These are phyloP conservation scores for Moricandia arvensis DNA, from an alignment of 345 rosid genomes.

Conservation along the genomic window DNA sequence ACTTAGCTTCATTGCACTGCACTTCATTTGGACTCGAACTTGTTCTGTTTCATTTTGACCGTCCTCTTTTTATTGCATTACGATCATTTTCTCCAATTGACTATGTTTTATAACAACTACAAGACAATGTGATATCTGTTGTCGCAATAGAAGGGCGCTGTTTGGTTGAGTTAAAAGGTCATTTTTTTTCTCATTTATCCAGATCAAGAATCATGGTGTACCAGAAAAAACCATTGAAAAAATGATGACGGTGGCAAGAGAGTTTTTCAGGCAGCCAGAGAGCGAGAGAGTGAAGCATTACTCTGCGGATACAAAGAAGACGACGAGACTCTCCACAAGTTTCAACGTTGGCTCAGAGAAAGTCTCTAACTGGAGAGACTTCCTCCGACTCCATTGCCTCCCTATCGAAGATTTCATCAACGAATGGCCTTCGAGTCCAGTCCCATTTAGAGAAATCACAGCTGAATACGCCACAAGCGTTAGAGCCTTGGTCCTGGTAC, in stretches of 20 bases:
- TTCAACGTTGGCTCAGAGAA: conserved; percentile 64
- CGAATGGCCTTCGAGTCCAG: conserved; percentile 85
- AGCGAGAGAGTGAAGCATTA: conserved; percentile 63
- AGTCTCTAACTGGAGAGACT: conserved; percentile 84
- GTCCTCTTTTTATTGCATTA: not conserved
- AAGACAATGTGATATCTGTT: not conserved
- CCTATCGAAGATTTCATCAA: conserved; percentile 58
- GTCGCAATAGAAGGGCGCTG: not conserved
- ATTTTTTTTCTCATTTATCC: not conserved
- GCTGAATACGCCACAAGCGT: conserved; percentile 54
- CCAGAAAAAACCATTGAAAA: conserved; percentile 34
- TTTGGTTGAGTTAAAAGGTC: not conserved
- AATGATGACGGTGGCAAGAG: conserved; percentile 44
- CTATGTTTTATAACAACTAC: not conserved
- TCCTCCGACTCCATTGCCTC: conserved; percentile 68
- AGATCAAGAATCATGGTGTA: conserved; percentile 80
- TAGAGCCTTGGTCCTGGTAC: conserved; percentile 48
- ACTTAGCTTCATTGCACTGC: not conserved
- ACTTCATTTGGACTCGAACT: not conserved
- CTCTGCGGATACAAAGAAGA: conserved; percentile 62
- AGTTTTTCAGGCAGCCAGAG: conserved; percentile 63
- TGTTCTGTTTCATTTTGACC: not conserved
- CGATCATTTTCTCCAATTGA: not conserved
- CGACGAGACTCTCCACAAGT: conserved; percentile 67
- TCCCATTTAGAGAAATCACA: conserved; percentile 57